phyloP scores from a whole-genome alignment of 768 basidiomycete species.

The Agrocybe pediades region DNA sequence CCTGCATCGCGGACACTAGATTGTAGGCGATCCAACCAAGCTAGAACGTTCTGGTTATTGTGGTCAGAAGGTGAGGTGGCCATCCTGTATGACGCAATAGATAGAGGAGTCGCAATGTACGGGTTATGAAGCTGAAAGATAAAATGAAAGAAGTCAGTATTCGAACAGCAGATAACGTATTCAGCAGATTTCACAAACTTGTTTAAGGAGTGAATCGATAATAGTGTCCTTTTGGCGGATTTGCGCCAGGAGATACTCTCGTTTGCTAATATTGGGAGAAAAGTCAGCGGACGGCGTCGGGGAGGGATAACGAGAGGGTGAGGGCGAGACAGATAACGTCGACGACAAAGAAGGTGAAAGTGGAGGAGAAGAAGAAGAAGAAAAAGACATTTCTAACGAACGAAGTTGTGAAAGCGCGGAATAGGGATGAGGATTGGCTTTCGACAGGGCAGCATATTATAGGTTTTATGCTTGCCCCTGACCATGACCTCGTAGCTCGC shows the following conservation, averaged over 20 bases:
- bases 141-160: constrained; percentile 3
- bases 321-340: constrained; percentile 19
- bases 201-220: constrained; percentile 83
- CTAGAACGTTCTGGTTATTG: constrained; percentile 66
- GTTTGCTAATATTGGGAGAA: constrained; percentile 57
- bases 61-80: constrained; percentile 77
- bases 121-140: constrained; percentile 72
- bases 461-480: constrained; percentile 13
- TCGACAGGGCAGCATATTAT: constrained; percentile 10
- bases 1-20: constrained; percentile 55
- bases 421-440: neutral
- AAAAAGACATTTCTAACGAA: neutral
- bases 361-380: neutral
- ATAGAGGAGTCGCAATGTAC: constrained; percentile 75
- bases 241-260: constrained; percentile 84
- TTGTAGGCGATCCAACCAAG: constrained; percentile 75
- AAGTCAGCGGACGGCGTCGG: constrained; percentile 39
- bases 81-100: constrained; percentile 77
- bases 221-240: constrained; percentile 87
- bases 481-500: constrained; percentile 3
- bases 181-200: constrained; percentile 42
- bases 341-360: constrained; percentile 17
- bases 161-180: neutral
- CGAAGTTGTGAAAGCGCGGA: neutral
- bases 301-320: constrained; percentile 29